These are phyloP conservation scores for Yamadazyma diddensiae DNA, from an alignment of 1,139 yeast genomes.

Conservation along the genomic window DNA sequence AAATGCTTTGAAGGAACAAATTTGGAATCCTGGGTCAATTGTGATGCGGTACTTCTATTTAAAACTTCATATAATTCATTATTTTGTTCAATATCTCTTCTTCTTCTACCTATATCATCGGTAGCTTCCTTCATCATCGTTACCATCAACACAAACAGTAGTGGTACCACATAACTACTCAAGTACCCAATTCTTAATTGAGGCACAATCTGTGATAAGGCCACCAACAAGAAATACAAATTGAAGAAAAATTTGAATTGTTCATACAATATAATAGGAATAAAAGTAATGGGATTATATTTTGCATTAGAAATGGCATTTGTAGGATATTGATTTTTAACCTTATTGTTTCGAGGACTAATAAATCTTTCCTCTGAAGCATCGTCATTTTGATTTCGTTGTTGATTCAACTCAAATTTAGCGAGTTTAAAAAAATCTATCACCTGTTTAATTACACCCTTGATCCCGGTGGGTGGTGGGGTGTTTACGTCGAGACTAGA, in stretches of 20 bases:
- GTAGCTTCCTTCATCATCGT: conserved; percentile 96
- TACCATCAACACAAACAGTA: conserved; percentile 86
- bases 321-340: conserved; percentile 46
- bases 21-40: conserved; percentile 28
- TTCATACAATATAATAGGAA: conserved; percentile 87
- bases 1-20: conserved; percentile 62
- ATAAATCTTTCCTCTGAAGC: conserved; percentile 28
- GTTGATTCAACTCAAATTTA: conserved; percentile 26
- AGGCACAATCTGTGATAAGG: conserved; percentile 91
- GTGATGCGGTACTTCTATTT: conserved; percentile 24
- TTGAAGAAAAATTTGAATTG: conserved; percentile 97
- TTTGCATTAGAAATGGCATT: conserved; percentile 93
- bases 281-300: conserved; percentile 82
- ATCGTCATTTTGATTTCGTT: conserved; percentile 13
- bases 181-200: conserved; percentile 89
- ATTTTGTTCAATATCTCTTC: conserved; percentile 88
- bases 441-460: conserved; percentile 15
- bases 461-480: conserved; percentile 16
- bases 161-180: conserved; percentile 89
- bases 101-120: conserved; percentile 87
- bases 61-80: conserved; percentile 77
- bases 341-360: conserved; percentile 29
- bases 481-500: conserved; percentile 16
- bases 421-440: conserved; percentile 25
- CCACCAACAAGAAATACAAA: conserved; percentile 85